Evolutionary conservation across 768 basidiomycete genomes (phyloP).

Genomic region (Suillus variegatus): DNA sequence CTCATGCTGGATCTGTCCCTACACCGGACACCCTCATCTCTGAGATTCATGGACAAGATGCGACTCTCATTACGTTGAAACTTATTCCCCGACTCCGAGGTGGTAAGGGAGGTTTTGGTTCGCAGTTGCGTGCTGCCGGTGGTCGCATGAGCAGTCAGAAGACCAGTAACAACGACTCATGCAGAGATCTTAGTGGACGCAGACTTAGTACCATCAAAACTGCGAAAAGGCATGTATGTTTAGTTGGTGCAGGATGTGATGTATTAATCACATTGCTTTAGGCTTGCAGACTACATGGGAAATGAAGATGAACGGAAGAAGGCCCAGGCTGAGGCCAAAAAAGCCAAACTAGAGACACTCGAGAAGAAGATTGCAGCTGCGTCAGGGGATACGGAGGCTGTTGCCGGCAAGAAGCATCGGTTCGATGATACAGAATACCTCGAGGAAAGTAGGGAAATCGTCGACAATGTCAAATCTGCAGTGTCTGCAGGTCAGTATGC

Average conservation of each 20-base stretch:
- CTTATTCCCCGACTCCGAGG: constrained; percentile 77
- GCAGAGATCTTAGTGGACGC: constrained; percentile 88
- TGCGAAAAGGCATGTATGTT: constrained; percentile 77
- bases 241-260: not conserved
- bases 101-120: constrained; percentile 98
- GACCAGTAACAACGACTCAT: constrained; percentile 93
- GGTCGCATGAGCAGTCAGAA: constrained; percentile 97
- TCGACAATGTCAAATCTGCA: constrained; percentile 88
- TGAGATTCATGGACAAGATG: constrained; percentile 32
- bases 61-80: constrained; percentile 61
- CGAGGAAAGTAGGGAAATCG: constrained; percentile 88
- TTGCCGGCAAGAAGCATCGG: constrained; percentile 79
- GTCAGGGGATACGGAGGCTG: constrained; percentile 43
- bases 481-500: constrained; percentile 71
- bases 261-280: constrained; percentile 28
- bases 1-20: constrained; percentile 36
- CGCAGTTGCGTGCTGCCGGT: constrained; percentile 93
- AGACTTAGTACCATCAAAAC: constrained; percentile 94
- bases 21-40: constrained; percentile 35
- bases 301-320: constrained; percentile 79
- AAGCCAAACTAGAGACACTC: constrained; percentile 79
- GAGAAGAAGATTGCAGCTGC: constrained; percentile 67
- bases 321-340: constrained; percentile 74
- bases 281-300: constrained; percentile 85
- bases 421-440: constrained; percentile 93